phyloP scores from a whole-genome alignment of 2,329 filamentous ascomycete genomes.

The Penicillium sp. region DNA sequence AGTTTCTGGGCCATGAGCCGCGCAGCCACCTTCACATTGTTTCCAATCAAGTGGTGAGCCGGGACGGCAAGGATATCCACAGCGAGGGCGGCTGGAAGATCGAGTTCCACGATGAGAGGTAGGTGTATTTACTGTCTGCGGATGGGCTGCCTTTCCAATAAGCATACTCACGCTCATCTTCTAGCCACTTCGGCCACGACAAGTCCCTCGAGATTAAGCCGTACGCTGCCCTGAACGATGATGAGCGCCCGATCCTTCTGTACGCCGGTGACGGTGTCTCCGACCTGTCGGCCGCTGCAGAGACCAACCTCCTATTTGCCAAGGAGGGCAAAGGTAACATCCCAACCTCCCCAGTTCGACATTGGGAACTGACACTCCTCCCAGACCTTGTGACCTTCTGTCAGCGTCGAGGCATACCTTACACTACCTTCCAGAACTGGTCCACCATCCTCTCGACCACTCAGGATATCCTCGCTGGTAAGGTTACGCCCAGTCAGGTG shows the following conservation, averaged over 20 bases:
- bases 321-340: slow-evolving; percentile 75
- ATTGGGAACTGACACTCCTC: slow-evolving; percentile 12
- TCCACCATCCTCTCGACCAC: slow-evolving; percentile 69
- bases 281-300: slow-evolving; percentile 83
- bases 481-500: slow-evolving; percentile 65
- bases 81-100: slow-evolving; percentile 83
- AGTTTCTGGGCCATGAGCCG: slow-evolving; percentile 73
- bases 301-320: slow-evolving; percentile 90
- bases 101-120: slow-evolving; percentile 80
- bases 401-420: slow-evolving; percentile 75
- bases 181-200: slow-evolving; percentile 85
- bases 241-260: slow-evolving; percentile 73
- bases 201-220: slow-evolving; percentile 88
- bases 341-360: neutral
- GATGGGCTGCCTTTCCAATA: neutral
- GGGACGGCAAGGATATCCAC: slow-evolving; percentile 67
- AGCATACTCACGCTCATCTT: slow-evolving; percentile 1
- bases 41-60: slow-evolving; percentile 70
- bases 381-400: slow-evolving; percentile 83
- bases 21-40: slow-evolving; percentile 74
- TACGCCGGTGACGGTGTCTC: slow-evolving; percentile 95
- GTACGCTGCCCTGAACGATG: slow-evolving; percentile 63
- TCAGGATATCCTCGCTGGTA: slow-evolving; percentile 70
- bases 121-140: slow-evolving; percentile 25
- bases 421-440: slow-evolving; percentile 84